A percentile compares a stretch with the other conserved stretches of the same genome.
These are phyloP conservation scores for Leersia perrieri DNA, from an alignment of 176 grass and related monocot genomes.

Conservation along the genomic window DNA sequence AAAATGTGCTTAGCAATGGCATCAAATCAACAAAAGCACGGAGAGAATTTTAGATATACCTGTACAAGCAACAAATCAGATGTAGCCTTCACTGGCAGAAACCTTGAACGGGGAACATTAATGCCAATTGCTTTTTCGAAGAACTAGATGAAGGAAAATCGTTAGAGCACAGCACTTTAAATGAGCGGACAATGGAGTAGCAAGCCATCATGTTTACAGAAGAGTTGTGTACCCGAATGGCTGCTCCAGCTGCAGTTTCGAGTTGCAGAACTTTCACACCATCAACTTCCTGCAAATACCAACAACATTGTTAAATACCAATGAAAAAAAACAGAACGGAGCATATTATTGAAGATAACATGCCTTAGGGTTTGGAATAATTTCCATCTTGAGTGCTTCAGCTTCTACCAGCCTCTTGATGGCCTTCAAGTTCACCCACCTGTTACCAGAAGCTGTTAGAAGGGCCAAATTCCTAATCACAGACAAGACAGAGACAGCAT, in stretches of 20 bases:
- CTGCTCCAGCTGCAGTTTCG: constrained; percentile 97
- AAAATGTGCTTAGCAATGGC: constrained; percentile 23
- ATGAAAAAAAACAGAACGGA: neutral
- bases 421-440: constrained; percentile 99
- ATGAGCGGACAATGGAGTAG: neutral
- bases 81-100: constrained; percentile 96
- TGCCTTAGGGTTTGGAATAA: constrained; percentile 99
- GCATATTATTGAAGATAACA: neutral
- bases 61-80: constrained; percentile 98
- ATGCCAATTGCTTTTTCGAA: constrained; percentile 89
- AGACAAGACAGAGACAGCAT: neutral
- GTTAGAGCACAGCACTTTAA: constrained; percentile 2
- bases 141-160: constrained; percentile 50
- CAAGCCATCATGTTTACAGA: neutral
- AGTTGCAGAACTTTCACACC: constrained; percentile 90
- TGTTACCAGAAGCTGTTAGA: constrained; percentile 45
- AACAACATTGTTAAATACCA: constrained; percentile 34
- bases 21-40: constrained; percentile 16
- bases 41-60: constrained; percentile 43
- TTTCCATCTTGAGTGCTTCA: constrained; percentile 99
- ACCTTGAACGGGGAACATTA: constrained; percentile 82
- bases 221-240: constrained; percentile 68
- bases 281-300: constrained; percentile 75
- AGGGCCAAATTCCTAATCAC: neutral
- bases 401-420: constrained; percentile 96